Evolutionary conservation across 257 asterid species (phyloP), one percentile per base, ranked within the genome.

Genomic region (Perilla frutescens): DNA sequence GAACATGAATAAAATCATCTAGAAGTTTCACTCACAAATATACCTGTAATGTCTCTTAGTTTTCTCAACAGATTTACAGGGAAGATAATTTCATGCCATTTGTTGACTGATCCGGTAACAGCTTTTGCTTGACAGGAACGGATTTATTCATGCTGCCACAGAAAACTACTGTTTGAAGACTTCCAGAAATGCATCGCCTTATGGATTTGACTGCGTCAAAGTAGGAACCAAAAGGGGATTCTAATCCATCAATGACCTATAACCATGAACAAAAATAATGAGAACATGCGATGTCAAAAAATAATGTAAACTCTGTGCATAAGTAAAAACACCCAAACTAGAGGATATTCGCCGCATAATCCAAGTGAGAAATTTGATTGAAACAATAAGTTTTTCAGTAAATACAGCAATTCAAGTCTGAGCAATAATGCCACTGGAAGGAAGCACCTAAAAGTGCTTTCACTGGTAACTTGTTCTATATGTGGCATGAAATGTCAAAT

Each of bases 181-280:
- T 85, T 76, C 88, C 89, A 50, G 86, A 70, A 74, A 91, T 87
- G 70, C 70, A 73, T 72, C 78, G 80, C 89, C 87, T 87, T 56
- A 88, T 62, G 72, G 84, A 73, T 70, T 80, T 76, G n/a, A 93
- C 76, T 11, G 81, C 79, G 51, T 87, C 83, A 57, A 72, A 63
- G 74, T 76, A 82, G 64, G 81, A 85, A 41, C 76, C 58, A 34
- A 81, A 78, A 53, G 78, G 81, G 78, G 81, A 76, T 76, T 81
- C 81, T 34, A 82, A 81, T 77, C 89, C 96, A 79, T 91, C 97
- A 63, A 88, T 75, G 59, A 88, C 93, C 98, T 91, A 80, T 12
- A 73, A 74, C 68, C 62, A 72, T 72, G 62, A 26, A 43, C 14
- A 47, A 45, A 20, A n/a, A 63, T 40, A 41, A 65, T 56, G 44